phyloP scores from a whole-genome alignment of 2,329 filamentous ascomycete genomes.

The Talaromyces sp. region DNA sequence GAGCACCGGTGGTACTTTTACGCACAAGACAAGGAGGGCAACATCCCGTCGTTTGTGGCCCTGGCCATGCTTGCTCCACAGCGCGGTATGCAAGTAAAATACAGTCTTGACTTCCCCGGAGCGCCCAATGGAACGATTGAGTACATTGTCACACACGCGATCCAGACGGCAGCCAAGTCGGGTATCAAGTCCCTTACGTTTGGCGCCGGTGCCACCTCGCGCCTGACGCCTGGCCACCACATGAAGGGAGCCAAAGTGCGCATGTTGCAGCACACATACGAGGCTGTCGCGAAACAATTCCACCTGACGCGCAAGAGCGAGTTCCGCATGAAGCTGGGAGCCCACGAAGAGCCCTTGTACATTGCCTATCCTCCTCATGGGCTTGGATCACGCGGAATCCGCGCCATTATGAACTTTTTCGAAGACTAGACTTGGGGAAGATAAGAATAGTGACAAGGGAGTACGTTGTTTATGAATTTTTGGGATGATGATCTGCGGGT shows the following conservation, averaged over 20 bases:
- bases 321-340: conserved; percentile 87
- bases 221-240: conserved; percentile 74
- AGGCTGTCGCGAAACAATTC: conserved; percentile 74
- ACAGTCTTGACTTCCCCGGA: conserved; percentile 87
- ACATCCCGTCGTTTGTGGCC: conserved; percentile 72
- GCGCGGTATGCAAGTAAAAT: conserved; percentile 92
- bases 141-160: conserved; percentile 68
- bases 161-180: conserved; percentile 55
- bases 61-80: conserved; percentile 74
- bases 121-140: conserved; percentile 86
- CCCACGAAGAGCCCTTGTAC: conserved; percentile 76
- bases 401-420: conserved; percentile 87
- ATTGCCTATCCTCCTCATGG: conserved; percentile 87
- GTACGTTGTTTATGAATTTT: neutral
- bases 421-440: conserved; percentile 48
- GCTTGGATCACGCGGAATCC: conserved; percentile 73
- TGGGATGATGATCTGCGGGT: neutral
- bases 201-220: conserved; percentile 72
- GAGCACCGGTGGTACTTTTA: conserved; percentile 83
- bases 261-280: conserved; percentile 78
- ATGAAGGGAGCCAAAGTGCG: conserved; percentile 74
- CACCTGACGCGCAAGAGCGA: conserved; percentile 79
- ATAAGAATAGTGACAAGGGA: neutral
- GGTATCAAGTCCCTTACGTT: conserved; percentile 73
- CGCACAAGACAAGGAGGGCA: conserved; percentile 67